Evolutionary conservation across 495 filamentous ascomycete species (phyloP).

Genomic region (Hypoxylon lenormandii): DNA sequence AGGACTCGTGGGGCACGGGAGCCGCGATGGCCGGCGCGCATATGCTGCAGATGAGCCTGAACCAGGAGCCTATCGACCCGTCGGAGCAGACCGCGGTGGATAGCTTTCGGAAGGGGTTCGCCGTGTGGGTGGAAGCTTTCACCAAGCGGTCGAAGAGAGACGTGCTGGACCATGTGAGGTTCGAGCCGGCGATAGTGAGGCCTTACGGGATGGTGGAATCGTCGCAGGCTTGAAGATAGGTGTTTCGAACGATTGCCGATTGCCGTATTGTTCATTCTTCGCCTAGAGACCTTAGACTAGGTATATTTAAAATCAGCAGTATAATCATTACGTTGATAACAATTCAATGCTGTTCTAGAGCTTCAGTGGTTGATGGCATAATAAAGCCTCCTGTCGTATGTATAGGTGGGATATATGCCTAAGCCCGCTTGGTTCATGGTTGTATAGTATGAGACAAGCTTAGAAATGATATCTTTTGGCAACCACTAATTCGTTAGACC

Average conservation of each 20-base stretch:
- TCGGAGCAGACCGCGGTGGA: slow-evolving; percentile 22
- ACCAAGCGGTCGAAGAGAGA: slow-evolving; percentile 32
- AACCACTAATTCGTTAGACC: neutral
- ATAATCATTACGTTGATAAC: neutral
- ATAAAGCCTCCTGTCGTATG: neutral
- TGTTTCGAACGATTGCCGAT: neutral
- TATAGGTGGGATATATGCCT: neutral
- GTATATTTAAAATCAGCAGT: neutral
- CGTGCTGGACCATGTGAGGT: slow-evolving; percentile 33
- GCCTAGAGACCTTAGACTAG: neutral
- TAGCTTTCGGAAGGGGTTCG: slow-evolving; percentile 33
- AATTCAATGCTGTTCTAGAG: neutral
- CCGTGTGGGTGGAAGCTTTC: slow-evolving; percentile 26
- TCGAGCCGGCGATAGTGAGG: slow-evolving; percentile 21
- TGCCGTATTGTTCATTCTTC: no score
- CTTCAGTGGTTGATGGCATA: neutral
- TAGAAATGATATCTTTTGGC: neutral
- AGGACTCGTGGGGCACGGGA: slow-evolving; percentile 28
- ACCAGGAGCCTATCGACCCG: slow-evolving; percentile 65
- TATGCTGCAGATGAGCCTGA: slow-evolving; percentile 64
- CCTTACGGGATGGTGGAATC: slow-evolving; percentile 14
- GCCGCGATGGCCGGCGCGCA: slow-evolving; percentile 41
- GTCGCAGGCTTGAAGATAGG: slow-evolving; percentile 3
- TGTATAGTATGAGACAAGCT: neutral
- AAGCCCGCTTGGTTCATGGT: neutral